Percentiles rank a stretch among this genome's conserved stretches.
Conservation (phyloP, 345 rosid genomes). For the Linum trigynum region DNA sequence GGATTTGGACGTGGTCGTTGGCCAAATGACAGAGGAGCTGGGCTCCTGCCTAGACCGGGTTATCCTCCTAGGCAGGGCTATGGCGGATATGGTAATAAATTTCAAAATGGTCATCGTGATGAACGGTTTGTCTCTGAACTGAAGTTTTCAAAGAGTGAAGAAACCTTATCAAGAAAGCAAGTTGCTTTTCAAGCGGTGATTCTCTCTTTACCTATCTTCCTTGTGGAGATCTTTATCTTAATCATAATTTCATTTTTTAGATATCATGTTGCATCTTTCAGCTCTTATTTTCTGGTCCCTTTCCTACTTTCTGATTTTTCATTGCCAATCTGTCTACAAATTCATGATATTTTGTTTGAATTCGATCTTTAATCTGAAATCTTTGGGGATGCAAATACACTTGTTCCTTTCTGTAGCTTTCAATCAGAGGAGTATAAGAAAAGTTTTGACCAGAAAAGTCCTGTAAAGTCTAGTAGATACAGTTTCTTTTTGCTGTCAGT, state of each 20-base stretch:
- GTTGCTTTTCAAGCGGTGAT: conserved; percentile 82
- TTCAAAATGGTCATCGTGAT: conserved; percentile 63
- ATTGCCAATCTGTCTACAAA: too few species aligned
- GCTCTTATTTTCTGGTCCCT: neutral
- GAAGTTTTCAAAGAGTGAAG: conserved; percentile 75
- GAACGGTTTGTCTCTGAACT: conserved; percentile 90
- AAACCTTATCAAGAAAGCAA: conserved; percentile 71
- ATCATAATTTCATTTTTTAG: neutral
- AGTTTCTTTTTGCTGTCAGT: too few species aligned
- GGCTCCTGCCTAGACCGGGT: conserved; percentile 88
- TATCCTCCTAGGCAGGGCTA: conserved; percentile 64
- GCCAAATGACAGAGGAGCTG: conserved; percentile 77
- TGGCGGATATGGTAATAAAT: conserved; percentile 54
- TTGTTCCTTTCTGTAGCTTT: too few species aligned
- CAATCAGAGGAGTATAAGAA: too few species aligned
- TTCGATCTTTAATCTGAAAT: too few species aligned
- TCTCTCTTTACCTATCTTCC: neutral
- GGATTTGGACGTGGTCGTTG: conserved; percentile 76
- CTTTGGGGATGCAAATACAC: too few species aligned
- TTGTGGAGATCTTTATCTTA: neutral
- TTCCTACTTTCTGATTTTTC: too few species aligned
- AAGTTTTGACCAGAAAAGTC: too few species aligned
- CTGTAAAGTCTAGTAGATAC: too few species aligned
- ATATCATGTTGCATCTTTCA: neutral
- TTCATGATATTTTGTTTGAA: too few species aligned